These are phyloP conservation scores for Camelina neglecta DNA, from an alignment of 345 rosid genomes.

Conservation along the genomic window DNA sequence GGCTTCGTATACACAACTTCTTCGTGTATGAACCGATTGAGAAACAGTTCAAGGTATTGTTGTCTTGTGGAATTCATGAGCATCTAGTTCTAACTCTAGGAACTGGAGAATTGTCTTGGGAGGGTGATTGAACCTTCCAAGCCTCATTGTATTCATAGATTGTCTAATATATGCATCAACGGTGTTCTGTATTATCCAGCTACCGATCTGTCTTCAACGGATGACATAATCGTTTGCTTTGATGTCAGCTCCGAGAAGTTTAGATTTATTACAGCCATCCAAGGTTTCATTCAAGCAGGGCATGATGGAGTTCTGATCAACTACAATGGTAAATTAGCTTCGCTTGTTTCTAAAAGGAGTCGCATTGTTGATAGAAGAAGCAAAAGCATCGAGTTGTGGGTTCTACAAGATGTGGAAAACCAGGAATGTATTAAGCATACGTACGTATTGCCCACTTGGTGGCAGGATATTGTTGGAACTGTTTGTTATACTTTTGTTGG, in stretches of 20 bases:
- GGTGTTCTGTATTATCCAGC: not conserved
- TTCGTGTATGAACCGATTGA: not conserved
- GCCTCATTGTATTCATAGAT: not conserved
- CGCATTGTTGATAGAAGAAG: not conserved
- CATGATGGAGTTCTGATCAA: not conserved
- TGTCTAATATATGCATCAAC: slow-evolving; percentile 3
- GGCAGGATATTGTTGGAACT: not conserved
- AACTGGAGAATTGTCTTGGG: not conserved
- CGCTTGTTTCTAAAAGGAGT: not conserved
- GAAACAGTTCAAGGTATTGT: not conserved
- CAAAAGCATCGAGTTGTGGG: not conserved
- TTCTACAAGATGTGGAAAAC: not conserved
- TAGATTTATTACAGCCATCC: not conserved
- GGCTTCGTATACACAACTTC: not conserved
- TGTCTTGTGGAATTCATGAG: not conserved
- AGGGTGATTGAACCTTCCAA: not conserved
- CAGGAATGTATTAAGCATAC: not conserved
- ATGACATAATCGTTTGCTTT: not conserved
- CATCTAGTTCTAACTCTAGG: not conserved
- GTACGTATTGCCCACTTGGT: not conserved
- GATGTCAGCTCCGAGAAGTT: not conserved
- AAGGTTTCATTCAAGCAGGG: not conserved
- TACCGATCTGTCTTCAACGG: not conserved
- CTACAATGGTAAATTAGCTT: not conserved
- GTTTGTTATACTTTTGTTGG: not conserved